Percentiles rank a stretch among this genome's conserved stretches.
Conservation (phyloP, 306 rosid genomes). For the Prunus padus region DNA sequence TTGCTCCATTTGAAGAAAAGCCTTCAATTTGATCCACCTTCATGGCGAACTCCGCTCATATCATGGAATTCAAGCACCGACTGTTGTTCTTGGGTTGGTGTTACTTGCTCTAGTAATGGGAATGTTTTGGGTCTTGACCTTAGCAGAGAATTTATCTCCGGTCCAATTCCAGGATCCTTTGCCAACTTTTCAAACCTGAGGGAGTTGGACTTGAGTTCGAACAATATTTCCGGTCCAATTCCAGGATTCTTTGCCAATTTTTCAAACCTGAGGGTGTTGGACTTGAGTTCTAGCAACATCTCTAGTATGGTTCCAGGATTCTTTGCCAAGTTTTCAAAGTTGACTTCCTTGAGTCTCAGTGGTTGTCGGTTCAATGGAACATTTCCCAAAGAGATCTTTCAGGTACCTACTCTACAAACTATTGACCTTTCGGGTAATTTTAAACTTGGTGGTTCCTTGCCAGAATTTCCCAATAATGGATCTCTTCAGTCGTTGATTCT, state of each 20-base stretch:
- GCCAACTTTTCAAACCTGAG: too few relatives aligned
- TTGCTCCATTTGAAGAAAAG: too few relatives aligned
- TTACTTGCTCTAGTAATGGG: background rate
- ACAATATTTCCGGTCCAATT: too few relatives aligned
- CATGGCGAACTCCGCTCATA: background rate
- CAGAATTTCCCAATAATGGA: background rate
- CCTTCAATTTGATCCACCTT: background rate
- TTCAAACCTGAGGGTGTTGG: slow-evolving; percentile 13
- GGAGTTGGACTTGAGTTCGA: fast-evolving
- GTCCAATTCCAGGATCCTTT: background rate
- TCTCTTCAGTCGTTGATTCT: background rate
- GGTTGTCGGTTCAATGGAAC: background rate
- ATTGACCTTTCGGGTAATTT: background rate
- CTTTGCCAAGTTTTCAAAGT: slow-evolving; percentile 10
- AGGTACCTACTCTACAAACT: slow-evolving; percentile 9
- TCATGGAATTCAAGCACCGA: background rate
- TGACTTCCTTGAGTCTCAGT: slow-evolving; percentile 17
- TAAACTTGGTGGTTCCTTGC: slow-evolving; percentile 10
- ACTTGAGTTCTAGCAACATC: slow-evolving; percentile 3
- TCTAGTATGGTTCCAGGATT: slow-evolving; percentile 19
- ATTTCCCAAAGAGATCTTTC: slow-evolving; percentile 16
- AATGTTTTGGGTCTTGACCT: background rate
- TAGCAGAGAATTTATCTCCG: background rate
- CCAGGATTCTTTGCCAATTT: too few relatives aligned
- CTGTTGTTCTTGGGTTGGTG: background rate